Conservation (phyloP, 192 early-diverging fungal genomes). For the Backusella sp. region DNA sequence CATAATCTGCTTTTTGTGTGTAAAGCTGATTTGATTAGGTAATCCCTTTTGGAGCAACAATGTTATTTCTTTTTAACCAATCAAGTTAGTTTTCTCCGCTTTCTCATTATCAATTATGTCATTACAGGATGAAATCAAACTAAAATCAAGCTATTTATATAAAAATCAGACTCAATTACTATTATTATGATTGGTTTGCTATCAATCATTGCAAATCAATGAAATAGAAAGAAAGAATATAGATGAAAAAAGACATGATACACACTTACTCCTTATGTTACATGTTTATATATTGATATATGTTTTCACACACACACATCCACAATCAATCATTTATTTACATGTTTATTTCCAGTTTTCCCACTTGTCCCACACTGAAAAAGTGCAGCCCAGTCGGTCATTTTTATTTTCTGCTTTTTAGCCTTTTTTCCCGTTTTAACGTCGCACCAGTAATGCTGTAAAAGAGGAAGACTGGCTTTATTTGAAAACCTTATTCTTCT, state of each 20-base stretch:
- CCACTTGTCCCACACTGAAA: neutral
- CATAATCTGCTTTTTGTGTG: neutral
- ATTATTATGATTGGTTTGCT: neutral
- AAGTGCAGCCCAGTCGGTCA: neutral
- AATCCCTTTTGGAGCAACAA: neutral
- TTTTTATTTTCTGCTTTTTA: slow-evolving; percentile 5
- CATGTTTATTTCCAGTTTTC: neutral
- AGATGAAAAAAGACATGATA: neutral
- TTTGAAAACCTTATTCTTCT: slow-evolving; percentile 2
- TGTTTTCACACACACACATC: neutral
- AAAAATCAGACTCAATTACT: neutral
- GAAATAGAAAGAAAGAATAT: neutral
- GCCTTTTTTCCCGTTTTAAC: neutral
- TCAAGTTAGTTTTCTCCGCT: neutral
- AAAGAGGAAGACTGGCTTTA: neutral
- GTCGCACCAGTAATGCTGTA: neutral
- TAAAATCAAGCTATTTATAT: neutral
- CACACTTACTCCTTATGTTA: neutral
- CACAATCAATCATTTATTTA: neutral
- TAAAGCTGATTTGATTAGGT: neutral
- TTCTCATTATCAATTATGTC: neutral
- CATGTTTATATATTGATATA: neutral
- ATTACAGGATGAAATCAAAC: neutral
- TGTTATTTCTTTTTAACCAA: neutral
- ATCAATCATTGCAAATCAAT: neutral